A percentile compares a stretch with the other conserved stretches of the same genome.
These are phyloP conservation scores for Eleusine coracana DNA, from an alignment of 176 grass and related monocot species.

Conservation along the genomic window DNA sequence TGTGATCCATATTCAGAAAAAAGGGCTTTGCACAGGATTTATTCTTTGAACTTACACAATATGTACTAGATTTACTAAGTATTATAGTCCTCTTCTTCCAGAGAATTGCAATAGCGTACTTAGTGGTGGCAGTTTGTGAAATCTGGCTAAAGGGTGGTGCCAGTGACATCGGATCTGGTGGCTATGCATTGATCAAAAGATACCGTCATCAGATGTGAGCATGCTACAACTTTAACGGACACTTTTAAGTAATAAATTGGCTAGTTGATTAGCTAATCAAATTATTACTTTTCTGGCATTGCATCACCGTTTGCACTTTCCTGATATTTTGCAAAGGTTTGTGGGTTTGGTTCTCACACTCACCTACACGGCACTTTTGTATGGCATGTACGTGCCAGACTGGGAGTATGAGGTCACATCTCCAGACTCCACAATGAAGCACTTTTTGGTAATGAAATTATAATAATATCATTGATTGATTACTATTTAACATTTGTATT, in stretches of 20 bases:
- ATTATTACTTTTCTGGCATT: background rate
- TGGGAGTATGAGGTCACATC: slow-evolving; percentile 60
- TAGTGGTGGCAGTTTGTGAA: slow-evolving; percentile 70
- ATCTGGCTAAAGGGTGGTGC: slow-evolving; percentile 54
- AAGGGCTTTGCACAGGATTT: background rate
- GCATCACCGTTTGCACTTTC: background rate
- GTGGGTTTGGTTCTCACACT: slow-evolving; percentile 61
- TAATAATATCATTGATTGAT: background rate
- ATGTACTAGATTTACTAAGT: background rate
- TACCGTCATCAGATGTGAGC: slow-evolving; percentile 77
- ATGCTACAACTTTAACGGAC: background rate
- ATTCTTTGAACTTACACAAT: background rate
- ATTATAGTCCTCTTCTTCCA: slow-evolving; percentile 13
- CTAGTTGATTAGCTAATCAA: background rate
- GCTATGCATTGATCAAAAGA: slow-evolving; percentile 48
- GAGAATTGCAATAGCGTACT: slow-evolving; percentile 79
- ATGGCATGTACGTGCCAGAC: slow-evolving; percentile 60
- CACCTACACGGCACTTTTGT: slow-evolving; percentile 54
- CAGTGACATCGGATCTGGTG: slow-evolving; percentile 30
- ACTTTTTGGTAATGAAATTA: slow-evolving; percentile 47
- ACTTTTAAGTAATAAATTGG: background rate
- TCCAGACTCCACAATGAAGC: slow-evolving; percentile 11
- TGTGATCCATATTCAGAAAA: background rate
- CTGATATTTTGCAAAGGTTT: slow-evolving; percentile 36
- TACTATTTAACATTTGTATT: too few relatives aligned